Evolutionary conservation across 352 stramenopile genomes (phyloP).

Genomic region (Nothophytophthora sp.): DNA sequence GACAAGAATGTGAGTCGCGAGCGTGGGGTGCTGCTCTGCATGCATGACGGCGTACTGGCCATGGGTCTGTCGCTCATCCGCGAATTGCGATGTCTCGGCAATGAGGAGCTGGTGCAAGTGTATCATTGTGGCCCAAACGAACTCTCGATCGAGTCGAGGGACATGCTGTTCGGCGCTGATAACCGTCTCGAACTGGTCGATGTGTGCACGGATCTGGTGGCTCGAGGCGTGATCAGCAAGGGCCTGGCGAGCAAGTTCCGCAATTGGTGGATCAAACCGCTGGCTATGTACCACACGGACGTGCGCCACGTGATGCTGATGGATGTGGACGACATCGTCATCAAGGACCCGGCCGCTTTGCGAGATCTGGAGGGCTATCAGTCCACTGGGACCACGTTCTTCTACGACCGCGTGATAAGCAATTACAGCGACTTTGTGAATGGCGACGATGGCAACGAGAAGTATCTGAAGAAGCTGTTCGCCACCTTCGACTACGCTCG

Average conservation of each 20-base stretch:
- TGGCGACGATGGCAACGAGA: not conserved
- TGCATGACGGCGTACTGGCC: constrained; percentile 24
- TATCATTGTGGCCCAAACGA: constrained; percentile 36
- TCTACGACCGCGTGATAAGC: constrained; percentile 44
- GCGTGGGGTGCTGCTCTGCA: no score
- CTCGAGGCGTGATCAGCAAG: not conserved
- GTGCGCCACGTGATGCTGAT: constrained; percentile 15
- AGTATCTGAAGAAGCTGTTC: not conserved
- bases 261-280: constrained; percentile 27
- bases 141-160: constrained; percentile 16
- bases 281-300: constrained; percentile 17
- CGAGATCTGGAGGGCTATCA: constrained; percentile 25
- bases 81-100: constrained; percentile 36
- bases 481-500: constrained; percentile 1
- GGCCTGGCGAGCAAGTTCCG: constrained; percentile 7
- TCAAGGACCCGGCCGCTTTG: constrained; percentile 29
- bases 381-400: constrained; percentile 36
- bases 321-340: constrained; percentile 32
- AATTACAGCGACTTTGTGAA: constrained; percentile 11
- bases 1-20: no score
- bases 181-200: constrained; percentile 30
- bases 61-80: constrained; percentile 37
- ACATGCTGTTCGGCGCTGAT: constrained; percentile 14
- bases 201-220: constrained; percentile 12
- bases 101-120: constrained; percentile 32